These are phyloP conservation scores for Ananas comosus DNA, from an alignment of 176 grass and related monocot genomes.

Conservation along the genomic window DNA sequence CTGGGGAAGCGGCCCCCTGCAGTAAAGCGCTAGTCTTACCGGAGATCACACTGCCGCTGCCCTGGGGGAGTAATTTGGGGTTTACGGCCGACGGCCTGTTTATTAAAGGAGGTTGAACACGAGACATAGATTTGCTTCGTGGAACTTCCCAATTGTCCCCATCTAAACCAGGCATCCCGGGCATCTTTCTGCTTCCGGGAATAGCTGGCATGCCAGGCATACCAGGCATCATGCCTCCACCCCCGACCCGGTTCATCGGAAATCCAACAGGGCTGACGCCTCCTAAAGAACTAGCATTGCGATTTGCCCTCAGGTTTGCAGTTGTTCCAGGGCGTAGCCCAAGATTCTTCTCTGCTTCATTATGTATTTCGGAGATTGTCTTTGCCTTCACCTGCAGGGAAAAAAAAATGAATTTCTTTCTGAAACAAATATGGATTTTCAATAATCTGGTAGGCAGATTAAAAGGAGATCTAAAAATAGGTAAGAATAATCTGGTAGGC, in stretches of 20 bases:
- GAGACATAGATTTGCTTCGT: conserved; percentile 69
- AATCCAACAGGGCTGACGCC: conserved; percentile 1
- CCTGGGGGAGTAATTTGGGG: conserved; percentile 67
- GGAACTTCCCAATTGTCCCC: conserved; percentile 92
- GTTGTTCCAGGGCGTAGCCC: conserved; percentile 44
- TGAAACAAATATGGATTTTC: conserved; percentile 7
- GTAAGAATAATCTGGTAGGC: background rate
- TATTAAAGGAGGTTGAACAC: conserved; percentile 27
- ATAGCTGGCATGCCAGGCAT: conserved; percentile 96
- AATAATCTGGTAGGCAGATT: background rate
- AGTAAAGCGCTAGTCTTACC: conserved; percentile 78
- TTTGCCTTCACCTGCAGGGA: conserved; percentile 43
- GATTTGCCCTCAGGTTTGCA: conserved; percentile 17
- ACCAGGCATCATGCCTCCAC: conserved; percentile 62
- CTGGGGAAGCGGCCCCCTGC: conserved; percentile 22
- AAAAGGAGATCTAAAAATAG: background rate
- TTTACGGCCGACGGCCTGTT: conserved; percentile 37
- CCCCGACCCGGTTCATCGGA: conserved; percentile 24
- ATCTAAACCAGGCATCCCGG: conserved; percentile 93
- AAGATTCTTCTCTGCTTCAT: conserved; percentile 58
- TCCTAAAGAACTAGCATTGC: conserved; percentile 17
- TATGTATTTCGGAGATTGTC: conserved; percentile 54
- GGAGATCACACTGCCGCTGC: conserved; percentile 48
- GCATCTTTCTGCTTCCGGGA: conserved; percentile 94
- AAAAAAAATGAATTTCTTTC: background rate